Base-by-base conservation (phyloP, 768 basidiomycete species). In the Trametes maxima region DNA sequence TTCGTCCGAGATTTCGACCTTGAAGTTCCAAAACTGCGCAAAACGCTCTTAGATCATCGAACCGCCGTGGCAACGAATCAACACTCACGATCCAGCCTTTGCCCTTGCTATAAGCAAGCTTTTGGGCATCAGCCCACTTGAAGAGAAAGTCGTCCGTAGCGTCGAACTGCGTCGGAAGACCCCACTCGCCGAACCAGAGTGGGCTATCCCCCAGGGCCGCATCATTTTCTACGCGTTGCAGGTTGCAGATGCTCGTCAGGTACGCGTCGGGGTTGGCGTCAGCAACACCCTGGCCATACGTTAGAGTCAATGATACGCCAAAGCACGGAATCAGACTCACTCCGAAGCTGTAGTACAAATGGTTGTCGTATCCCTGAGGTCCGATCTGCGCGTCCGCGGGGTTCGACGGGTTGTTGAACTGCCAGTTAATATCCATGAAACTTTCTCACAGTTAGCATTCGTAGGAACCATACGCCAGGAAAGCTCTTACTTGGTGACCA, bases 391-490 rank as follows among this genome's bases (percentile, higher is more conserved):
- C 89, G 51, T 84, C 77, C 7, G 86, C 84, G 14, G 91, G 91
- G 68, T 93, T 93, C 5, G 88, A 13, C 17, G 85, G 88, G 72
- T 83, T 79, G 67, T 87, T 80, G 70, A 78, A 72, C 68, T 93
- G 91, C 91, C 91, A 93, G 60, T 83, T 85, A 48, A 89, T 68
- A 65, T 93, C 89, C 89, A 92, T 92, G 70, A 91, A 91, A 65
- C 90, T 92, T 64, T 14, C 35, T 48, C 42, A 8, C 45, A 54
- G 51, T 8, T 43, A 60, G 45, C 52, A 3, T 45, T 22, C 10
- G 44, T 3, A 10, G 6, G 21, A 10, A 8, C 25, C 11, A 7
- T 24, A 13, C 11, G 46, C 21, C n/a, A 52, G 24, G 19, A 19
- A 35, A 62, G n/a, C n/a, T n/a, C 75, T 64, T 65, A 81, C 80